These are phyloP conservation scores for cucumber (Cucumis sativus) DNA, from an alignment of 306 rosid genomes.

Conservation along the genomic window DNA sequence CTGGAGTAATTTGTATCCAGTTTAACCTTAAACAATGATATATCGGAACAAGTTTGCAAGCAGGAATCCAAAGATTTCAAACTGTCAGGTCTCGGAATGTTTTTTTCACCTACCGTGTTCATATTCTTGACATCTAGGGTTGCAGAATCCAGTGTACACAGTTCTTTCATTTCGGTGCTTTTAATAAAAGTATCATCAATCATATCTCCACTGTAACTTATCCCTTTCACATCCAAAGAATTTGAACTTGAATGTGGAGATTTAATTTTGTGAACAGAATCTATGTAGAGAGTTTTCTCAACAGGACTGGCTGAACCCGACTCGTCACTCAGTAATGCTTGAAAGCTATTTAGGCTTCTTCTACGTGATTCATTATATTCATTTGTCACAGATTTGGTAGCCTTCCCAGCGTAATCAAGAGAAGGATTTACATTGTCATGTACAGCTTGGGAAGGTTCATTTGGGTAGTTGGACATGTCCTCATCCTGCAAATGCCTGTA, in stretches of 20 bases:
- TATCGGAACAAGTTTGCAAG: constrained; percentile 16
- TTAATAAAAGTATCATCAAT: constrained; percentile 19
- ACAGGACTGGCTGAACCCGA: constrained; percentile 29
- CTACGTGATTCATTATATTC: constrained; percentile 24
- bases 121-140: constrained; percentile 23
- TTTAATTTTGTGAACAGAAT: constrained; percentile 34
- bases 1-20: constrained; percentile 17
- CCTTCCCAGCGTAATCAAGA: constrained; percentile 25
- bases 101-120: constrained; percentile 20
- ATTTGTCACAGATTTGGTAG: constrained; percentile 11
- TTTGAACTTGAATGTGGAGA: constrained; percentile 28
- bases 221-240: constrained; percentile 26
- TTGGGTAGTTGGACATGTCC: constrained; percentile 10
- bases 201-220: constrained; percentile 16
- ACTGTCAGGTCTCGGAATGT: constrained; percentile 13
- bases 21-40: constrained; percentile 14
- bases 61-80: constrained; percentile 27
- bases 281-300: constrained; percentile 78
- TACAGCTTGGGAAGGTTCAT: constrained; percentile 21
- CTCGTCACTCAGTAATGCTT: constrained; percentile 20
- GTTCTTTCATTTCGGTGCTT: constrained; percentile 17
- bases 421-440: constrained; percentile 17
- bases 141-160: constrained; percentile 20
- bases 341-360: constrained; percentile 24
- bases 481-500: not conserved